Percentiles rank a stretch among this genome's conserved stretches.
Evolutionary conservation across 2,329 filamentous ascomycete species (phyloP).

Genomic region (Emericellopsis cladophorae): DNA sequence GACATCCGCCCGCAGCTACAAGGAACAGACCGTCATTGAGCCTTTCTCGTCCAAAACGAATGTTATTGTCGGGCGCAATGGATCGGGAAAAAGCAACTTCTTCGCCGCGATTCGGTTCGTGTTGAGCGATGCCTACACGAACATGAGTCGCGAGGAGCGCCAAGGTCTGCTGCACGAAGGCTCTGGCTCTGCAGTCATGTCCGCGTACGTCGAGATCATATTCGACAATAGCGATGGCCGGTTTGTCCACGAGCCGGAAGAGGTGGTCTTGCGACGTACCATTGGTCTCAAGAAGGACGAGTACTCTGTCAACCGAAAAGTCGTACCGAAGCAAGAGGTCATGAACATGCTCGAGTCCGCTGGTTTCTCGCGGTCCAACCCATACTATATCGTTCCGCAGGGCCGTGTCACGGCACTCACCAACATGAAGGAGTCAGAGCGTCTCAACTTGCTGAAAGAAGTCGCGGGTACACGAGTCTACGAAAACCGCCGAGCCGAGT

Average conservation of each 20-base stretch:
- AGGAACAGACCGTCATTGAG: constrained; percentile 97
- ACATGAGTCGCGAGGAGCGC: constrained; percentile 90
- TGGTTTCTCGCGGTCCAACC: constrained; percentile 92
- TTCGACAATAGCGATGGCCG: constrained; percentile 97
- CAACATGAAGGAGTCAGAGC: constrained; percentile 95
- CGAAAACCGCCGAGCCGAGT: constrained; percentile 81
- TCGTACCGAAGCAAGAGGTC: constrained; percentile 86
- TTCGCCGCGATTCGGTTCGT: constrained; percentile 98
- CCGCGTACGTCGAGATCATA: constrained; percentile 97
- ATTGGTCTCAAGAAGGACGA: constrained; percentile 98
- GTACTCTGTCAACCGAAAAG: constrained; percentile 94
- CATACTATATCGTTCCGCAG: constrained; percentile 98
- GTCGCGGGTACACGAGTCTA: constrained; percentile 98
- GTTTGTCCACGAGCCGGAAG: constrained; percentile 84
- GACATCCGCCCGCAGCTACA: constrained; percentile 57
- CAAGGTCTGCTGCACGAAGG: constrained; percentile 96
- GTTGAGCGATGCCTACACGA: constrained; percentile 91
- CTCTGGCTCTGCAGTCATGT: constrained; percentile 95
- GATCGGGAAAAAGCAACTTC: constrained; percentile 98
- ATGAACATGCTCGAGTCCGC: constrained; percentile 92
- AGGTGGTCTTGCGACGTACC: constrained; percentile 81
- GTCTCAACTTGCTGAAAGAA: constrained; percentile 83
- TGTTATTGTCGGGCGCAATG: constrained; percentile 97
- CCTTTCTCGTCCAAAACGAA: constrained; percentile 96
- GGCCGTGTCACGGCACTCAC: constrained; percentile 91